Base-by-base conservation (phyloP, 2,329 filamentous ascomycete genomes). In the Didymella exigua region DNA sequence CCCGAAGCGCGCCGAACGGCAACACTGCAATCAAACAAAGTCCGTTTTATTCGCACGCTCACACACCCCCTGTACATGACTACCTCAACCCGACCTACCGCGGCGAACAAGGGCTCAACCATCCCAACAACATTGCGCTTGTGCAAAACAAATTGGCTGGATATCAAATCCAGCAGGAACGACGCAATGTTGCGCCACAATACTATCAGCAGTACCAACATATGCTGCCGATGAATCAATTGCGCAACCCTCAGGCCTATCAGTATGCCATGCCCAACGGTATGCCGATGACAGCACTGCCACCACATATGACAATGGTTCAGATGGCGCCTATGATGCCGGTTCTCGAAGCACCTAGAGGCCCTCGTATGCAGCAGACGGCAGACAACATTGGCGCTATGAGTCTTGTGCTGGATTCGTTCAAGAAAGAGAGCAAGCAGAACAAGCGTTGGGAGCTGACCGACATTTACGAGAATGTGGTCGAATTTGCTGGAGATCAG, bases 401-500 rank as follows among this genome's bases (percentile, higher is more conserved):
- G 65, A 96, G 91, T 72, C 77, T 81, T 13, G 77, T 93, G 8
- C 80, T 97, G 2, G 88, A 93, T 58, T 90, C 96, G 26, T 97
- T 96, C 75, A 86, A 89, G 36, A 81, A 83, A 10, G 89, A 87
- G 67, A 84, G 82, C 62, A 96, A 92, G 73, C 85, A 84, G 0
- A 91, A 82, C 73, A 86, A 84, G 73, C 85, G 86, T 16, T 96
- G 87, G 68, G 92, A 96, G 66, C 81, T 99, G 9, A 93, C 90
- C 77, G 90, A 96, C 60, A 93, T 98, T 37, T 93, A 90, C 71
- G 84, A 85, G 49, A 86, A 96, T 68, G 85, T 98, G 31, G 92
- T 96, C 0, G 93, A 97, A 71, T 98, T 98, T 74, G 93, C 91
- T 65, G 93, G 95, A 14, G 95, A 99, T 70, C 95, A 98, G 73